These are phyloP conservation scores for Cladorrhinum sp. DNA, from an alignment of 2,329 filamentous ascomycete species.

Conservation along the genomic window DNA sequence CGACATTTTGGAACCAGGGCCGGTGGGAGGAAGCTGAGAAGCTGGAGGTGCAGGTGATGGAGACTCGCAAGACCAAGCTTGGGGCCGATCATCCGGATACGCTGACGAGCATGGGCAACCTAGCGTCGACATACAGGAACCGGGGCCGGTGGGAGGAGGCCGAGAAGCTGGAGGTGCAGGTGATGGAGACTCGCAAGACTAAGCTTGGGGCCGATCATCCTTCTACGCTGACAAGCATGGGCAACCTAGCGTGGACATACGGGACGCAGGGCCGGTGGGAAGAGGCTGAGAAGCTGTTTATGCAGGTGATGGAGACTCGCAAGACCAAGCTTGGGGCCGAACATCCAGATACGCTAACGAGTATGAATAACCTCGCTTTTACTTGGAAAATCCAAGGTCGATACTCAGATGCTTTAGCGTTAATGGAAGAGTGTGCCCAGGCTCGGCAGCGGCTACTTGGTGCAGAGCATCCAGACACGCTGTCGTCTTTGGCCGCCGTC, in stretches of 20 bases:
- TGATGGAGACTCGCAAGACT: constrained; percentile 7
- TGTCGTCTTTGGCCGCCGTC: constrained; percentile 10
- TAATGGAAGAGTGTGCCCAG: constrained; percentile 17
- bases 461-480: constrained; percentile 14
- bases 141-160: neutral
- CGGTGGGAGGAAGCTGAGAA: no score
- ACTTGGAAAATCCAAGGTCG: constrained; percentile 19
- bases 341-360: constrained; percentile 18
- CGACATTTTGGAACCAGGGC: no score
- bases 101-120: constrained; percentile 6
- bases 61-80: constrained; percentile 9
- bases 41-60: constrained; percentile 14
- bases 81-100: constrained; percentile 16
- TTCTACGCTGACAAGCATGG: constrained; percentile 3
- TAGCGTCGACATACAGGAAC: neutral
- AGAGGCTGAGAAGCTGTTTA: constrained; percentile 10
- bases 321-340: constrained; percentile 17
- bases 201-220: constrained; percentile 10
- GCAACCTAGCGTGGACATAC: neutral
- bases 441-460: constrained; percentile 20
- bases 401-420: constrained; percentile 13
- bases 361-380: constrained; percentile 16
- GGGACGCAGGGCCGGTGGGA: constrained; percentile 8
- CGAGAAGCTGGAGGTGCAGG: constrained; percentile 8
- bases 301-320: constrained; percentile 13